These are phyloP conservation scores for Penicillium desertorum DNA, from an alignment of 495 filamentous ascomycete genomes.

Conservation along the genomic window DNA sequence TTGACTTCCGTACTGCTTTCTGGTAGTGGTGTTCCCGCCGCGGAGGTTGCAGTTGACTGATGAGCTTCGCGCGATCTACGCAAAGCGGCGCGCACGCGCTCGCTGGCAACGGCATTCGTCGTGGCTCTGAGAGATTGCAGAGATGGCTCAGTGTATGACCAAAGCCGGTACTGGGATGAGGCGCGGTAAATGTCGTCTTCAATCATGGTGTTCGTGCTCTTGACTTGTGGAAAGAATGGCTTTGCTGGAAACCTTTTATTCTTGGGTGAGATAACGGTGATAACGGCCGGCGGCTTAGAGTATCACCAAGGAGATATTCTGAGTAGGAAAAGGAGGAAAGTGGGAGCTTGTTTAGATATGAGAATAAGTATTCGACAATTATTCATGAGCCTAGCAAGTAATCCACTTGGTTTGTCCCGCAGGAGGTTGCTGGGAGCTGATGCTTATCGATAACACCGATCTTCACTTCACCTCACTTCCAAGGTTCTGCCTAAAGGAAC, in stretches of 20 bases:
- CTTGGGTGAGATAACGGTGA: not conserved
- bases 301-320: too few relatives aligned
- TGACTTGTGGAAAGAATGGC: not conserved
- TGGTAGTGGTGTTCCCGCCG: conserved; percentile 39
- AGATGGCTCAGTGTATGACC: conserved; percentile 82
- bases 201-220: conserved; percentile 45
- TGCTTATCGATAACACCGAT: conserved; percentile 18
- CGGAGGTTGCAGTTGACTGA: conserved; percentile 39
- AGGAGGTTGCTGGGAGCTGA: not conserved
- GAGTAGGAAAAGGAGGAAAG: not conserved
- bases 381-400: not conserved
- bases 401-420: not conserved
- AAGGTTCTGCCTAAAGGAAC: not conserved
- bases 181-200: conserved; percentile 92
- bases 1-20: conserved; percentile 37
- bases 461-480: not conserved
- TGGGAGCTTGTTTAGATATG: not conserved
- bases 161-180: conserved; percentile 84
- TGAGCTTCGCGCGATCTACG: conserved; percentile 46
- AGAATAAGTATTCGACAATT: not conserved
- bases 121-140: conserved; percentile 66
- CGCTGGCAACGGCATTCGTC: conserved; percentile 72
- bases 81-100: conserved; percentile 67
- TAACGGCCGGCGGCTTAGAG: not conserved
- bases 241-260: not conserved